phyloP scores from a whole-genome alignment of 2,329 filamentous ascomycete genomes.

The Fusarium pilosicola region DNA sequence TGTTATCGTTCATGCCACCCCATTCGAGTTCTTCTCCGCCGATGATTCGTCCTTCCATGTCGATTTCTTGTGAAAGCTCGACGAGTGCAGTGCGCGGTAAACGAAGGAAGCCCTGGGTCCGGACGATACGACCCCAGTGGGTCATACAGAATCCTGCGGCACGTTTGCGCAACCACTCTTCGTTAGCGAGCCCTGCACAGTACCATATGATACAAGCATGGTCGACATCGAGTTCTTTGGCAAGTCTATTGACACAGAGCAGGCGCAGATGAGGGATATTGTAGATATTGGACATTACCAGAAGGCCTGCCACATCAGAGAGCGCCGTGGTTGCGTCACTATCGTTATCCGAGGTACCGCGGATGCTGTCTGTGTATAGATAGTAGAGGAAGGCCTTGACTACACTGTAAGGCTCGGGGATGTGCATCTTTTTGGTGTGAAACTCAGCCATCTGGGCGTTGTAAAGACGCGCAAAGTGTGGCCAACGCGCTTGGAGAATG shows the following conservation, averaged over 20 bases:
- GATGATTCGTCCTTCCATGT: conserved; percentile 90
- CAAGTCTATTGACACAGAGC: conserved; percentile 88
- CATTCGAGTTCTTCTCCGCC: conserved; percentile 83
- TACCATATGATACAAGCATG: conserved; percentile 98
- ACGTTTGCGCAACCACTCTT: conserved; percentile 92
- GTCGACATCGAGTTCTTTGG: conserved; percentile 91
- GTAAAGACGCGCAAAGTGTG: conserved; percentile 93
- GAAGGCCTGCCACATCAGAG: conserved; percentile 88
- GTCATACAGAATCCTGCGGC: conserved; percentile 89
- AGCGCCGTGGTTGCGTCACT: conserved; percentile 80
- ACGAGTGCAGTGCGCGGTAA: conserved; percentile 83
- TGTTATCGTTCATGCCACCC: conserved; percentile 59
- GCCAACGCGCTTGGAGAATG: conserved; percentile 94
- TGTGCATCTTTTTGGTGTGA: conserved; percentile 97
- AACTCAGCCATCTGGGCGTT: conserved; percentile 96
- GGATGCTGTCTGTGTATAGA: conserved; percentile 94
- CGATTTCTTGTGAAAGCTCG: conserved; percentile 92
- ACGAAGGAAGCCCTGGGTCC: conserved; percentile 85
- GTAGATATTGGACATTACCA: conserved; percentile 98
- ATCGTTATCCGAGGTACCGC: conserved; percentile 59
- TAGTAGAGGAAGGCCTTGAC: conserved; percentile 97
- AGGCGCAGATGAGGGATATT: conserved; percentile 93
- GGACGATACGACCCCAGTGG: conserved; percentile 94
- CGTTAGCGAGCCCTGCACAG: conserved; percentile 86
- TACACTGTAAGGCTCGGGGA: conserved; percentile 93